These are phyloP conservation scores for Penicillium malachiteum DNA, from an alignment of 495 filamentous ascomycete genomes.

Conservation along the genomic window DNA sequence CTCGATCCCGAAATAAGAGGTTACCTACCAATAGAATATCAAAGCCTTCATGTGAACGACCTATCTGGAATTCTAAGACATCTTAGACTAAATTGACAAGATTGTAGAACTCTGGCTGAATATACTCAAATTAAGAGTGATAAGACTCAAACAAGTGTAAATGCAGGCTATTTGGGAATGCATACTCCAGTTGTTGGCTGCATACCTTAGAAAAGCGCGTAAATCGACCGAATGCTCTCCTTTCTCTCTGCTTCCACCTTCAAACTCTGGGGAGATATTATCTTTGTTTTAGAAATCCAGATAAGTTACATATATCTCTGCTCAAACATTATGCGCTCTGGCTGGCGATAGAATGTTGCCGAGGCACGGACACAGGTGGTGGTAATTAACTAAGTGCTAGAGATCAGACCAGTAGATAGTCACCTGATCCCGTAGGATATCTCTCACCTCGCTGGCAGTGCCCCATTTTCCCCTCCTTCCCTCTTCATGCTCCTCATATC, in stretches of 20 bases:
- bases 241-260: neutral
- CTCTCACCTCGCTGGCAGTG: too few relatives aligned
- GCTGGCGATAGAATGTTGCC: slow-evolving; percentile 22
- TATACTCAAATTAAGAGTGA: neutral
- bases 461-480: too few relatives aligned
- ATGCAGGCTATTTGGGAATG: neutral
- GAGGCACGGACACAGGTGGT: too few relatives aligned
- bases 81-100: neutral
- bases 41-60: slow-evolving; percentile 6
- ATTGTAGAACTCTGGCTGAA: neutral
- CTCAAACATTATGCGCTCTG: slow-evolving; percentile 27
- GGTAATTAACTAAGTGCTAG: too few relatives aligned
- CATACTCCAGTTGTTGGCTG: neutral
- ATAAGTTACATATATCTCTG: slow-evolving; percentile 33
- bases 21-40: slow-evolving; percentile 9
- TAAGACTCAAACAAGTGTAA: neutral
- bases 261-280: neutral
- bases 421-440: too few relatives aligned
- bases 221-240: neutral
- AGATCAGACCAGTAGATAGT: too few relatives aligned
- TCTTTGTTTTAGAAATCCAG: slow-evolving; percentile 17
- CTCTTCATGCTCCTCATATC: too few relatives aligned
- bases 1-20: slow-evolving; percentile 22
- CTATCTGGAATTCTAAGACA: neutral
- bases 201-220: neutral